phyloP scores from a whole-genome alignment of 768 basidiomycete species.

The Clitopilus passeckerianus region DNA sequence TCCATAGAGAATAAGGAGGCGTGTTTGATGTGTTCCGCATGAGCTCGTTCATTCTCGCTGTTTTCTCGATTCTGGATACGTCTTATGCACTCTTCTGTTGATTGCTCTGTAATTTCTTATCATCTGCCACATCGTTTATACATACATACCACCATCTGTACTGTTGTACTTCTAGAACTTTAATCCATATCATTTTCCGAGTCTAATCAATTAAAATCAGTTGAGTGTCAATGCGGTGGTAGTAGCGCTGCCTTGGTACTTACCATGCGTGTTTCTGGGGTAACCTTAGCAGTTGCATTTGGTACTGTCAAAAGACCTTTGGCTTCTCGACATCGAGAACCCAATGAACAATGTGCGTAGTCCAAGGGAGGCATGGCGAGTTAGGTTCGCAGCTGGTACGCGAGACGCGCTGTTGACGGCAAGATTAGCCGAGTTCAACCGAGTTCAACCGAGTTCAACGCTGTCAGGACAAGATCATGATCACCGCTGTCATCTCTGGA shows the following conservation, averaged over 20 bases:
- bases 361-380: background rate
- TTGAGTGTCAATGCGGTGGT: background rate
- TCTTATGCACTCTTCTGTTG: background rate
- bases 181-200: background rate
- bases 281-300: background rate
- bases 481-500: background rate
- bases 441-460: background rate
- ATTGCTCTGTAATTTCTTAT: background rate
- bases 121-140: background rate
- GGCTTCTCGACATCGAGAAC: background rate
- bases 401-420: background rate
- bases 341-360: background rate
- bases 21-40: constrained; percentile 89
- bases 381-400: background rate
- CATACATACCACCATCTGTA: background rate
- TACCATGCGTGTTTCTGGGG: background rate
- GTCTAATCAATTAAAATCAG: background rate
- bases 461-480: background rate
- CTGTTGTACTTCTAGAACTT: background rate
- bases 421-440: background rate
- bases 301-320: background rate
- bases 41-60: constrained; percentile 13
- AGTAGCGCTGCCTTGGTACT: background rate
- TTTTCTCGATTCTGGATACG: background rate
- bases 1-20: constrained; percentile 93